Evolutionary conservation across 371 early-diverging fungal species (phyloP), one percentile per base, ranked within the genome.

Genomic region (Mortierella sp.): DNA sequence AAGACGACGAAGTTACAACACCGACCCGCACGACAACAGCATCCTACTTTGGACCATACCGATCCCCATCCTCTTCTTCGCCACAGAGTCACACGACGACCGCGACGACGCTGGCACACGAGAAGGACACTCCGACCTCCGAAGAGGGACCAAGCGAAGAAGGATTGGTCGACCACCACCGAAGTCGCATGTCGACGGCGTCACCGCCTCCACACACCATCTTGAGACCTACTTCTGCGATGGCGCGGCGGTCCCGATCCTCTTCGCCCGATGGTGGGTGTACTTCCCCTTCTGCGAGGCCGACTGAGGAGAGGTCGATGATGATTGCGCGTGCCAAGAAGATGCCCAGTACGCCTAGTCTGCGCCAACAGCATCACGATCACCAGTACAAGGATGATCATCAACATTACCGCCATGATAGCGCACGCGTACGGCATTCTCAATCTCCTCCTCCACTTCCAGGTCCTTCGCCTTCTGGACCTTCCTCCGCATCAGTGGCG

Each of bases 281-380:
- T 29, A 10, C 60, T 32, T 12, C 3, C 1, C 1, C 60, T 14
- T 12, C 60, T 16, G 41, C 21, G 21, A 10, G 1, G 2, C 7
- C 7, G 8, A 18, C 11, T 11, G 27, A n/a, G 18, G 18, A 32
- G 32, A 12, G 14, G 6, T 32, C 35, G 32, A 27, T 60, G 11
- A 5, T 60, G 12, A 16, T 65, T 21, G 46, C 38, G 11, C 49
- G 81, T 1, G 83, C 77, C n/a, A 70, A 79, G 27, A 83, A 83
- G 76, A 79, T 83, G 83, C 76, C 72, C 14, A 83, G 83, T 38
- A 83, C 76, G 3, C 81, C 81, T 2, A 72, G 48, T 43, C 41
- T 80, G 29, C 49, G 70, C 38, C 74, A 76, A 41, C 73, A 73
- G n/a, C 72, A 51, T 21, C 79, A 56, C 8, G n/a, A 44, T 11